phyloP scores from a whole-genome alignment of 78 protist genomes.

The Cavenderia fasciculata region DNA sequence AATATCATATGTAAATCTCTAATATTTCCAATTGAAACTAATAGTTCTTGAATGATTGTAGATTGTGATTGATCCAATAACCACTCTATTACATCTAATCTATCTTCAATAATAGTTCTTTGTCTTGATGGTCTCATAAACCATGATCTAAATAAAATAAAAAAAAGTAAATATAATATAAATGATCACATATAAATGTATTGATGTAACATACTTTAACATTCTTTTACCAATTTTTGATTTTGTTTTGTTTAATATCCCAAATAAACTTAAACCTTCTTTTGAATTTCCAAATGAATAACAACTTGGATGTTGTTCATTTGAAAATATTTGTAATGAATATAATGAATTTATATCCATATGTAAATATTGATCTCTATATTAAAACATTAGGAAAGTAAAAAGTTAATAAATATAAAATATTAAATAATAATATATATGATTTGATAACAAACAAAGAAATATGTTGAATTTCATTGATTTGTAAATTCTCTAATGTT shows the following conservation, averaged over 20 bases:
- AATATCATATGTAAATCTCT: slow-evolving; percentile 47
- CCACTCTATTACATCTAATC: slow-evolving; percentile 9
- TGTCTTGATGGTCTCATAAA: slow-evolving; percentile 70
- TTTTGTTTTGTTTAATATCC: slow-evolving; percentile 41
- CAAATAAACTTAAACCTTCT: slow-evolving; percentile 61
- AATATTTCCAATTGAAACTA: background rate
- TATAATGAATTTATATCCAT: background rate
- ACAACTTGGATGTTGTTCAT: slow-evolving; percentile 33
- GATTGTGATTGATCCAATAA: background rate
- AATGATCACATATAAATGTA: background rate
- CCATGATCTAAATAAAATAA: slow-evolving; percentile 25
- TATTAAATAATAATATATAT: background rate
- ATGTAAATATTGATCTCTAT: slow-evolving; percentile 4
- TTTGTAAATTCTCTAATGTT: slow-evolving; percentile 16
- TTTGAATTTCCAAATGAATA: slow-evolving; percentile 30
- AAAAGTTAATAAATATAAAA: background rate
- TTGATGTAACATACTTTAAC: background rate
- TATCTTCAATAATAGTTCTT: slow-evolving; percentile 23
- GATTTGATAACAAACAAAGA: slow-evolving; percentile 38
- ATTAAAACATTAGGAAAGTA: background rate
- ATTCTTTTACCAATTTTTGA: slow-evolving; percentile 45
- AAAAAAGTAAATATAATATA: background rate
- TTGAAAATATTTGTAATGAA: slow-evolving; percentile 8
- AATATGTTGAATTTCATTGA: slow-evolving; percentile 24
- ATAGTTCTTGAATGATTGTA: background rate